A percentile compares a stretch with the other conserved stretches of the same genome.
Conservation (phyloP, 805 yeast genomes). For the Ascoidea asiatica region DNA sequence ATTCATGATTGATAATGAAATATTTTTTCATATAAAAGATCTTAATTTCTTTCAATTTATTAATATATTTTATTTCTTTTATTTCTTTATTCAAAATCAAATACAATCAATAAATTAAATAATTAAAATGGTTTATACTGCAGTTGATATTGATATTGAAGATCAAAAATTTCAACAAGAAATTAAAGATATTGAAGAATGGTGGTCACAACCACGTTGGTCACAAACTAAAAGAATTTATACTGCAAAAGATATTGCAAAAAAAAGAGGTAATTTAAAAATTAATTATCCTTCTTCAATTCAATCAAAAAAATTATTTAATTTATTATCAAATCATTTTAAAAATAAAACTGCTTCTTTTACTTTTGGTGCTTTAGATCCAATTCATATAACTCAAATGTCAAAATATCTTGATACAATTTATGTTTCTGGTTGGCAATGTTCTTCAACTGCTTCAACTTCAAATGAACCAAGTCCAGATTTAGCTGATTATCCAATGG, state of each 20-base stretch:
- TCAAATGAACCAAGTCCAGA: constrained; percentile 98
- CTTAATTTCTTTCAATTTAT: no score
- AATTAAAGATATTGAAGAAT: constrained; percentile 58
- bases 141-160: constrained; percentile 46
- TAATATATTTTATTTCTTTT: no score
- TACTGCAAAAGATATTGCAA: constrained; percentile 77
- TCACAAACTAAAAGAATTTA: constrained; percentile 74
- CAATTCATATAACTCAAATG: constrained; percentile 93
- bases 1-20: no score
- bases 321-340: constrained; percentile 59
- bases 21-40: no score
- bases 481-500: constrained; percentile 97
- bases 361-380: constrained; percentile 94
- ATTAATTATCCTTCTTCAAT: constrained; percentile 61
- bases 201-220: constrained; percentile 98
- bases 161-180: constrained; percentile 53
- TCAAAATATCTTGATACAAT: constrained; percentile 87
- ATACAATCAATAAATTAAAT: no score
- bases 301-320: constrained; percentile 74
- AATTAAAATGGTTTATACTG: constrained; percentile 29
- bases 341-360: constrained; percentile 60
- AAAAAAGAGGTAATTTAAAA: constrained; percentile 72
- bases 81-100: no score
- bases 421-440: constrained; percentile 98
- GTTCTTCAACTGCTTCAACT: constrained; percentile 94